Base-by-base conservation (phyloP, 2,329 filamentous ascomycete species). In the Dothistroma septosporum region DNA sequence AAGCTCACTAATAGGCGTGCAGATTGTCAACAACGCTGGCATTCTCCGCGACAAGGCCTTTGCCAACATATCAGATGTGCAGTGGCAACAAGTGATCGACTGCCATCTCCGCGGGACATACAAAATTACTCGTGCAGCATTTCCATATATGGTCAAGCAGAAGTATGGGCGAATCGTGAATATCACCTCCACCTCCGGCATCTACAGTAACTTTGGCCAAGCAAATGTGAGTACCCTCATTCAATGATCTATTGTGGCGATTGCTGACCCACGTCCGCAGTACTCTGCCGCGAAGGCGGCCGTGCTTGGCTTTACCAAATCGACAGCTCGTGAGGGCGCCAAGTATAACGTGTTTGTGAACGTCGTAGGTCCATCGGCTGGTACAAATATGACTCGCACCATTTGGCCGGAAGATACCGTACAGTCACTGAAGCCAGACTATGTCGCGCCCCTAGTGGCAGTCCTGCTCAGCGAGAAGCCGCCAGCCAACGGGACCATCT, bases 301-400 rank as follows among this genome's bases (percentile, higher is more conserved):
- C 77, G 97, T 97, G 68, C 86, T 97, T 35, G 94, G 94, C 62
- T 90, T 97, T 81, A 96, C 92, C 50, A 89, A 91, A 69, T 90
- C 93, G 50, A 85, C 97, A 57, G 93, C 93, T 52, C 83, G 94
- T 50, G 94, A 97, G 79, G 93, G 93, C 69, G 84, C 85, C 72
- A 97, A 97, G 82, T 92, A 97, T 82, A 96, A 96, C 82, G 97
- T 97, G 76, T 91, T 86, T 71, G 90, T 95, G 76, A 97, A 97
- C 83, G 96, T 91, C 60, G 96, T 97, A 71, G 94, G 93, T 16
- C 94, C 94, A 68, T 97, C 96, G 72, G 93, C 93, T 32, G 93
- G 93, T 69, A 97, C 94, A 35, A 87, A 89, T 73, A 93, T 97
- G 90, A 97, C 93, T 57, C 85, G 87, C 68, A 94, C 90, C 55